Evolutionary conservation across 352 stramenopile genomes (phyloP), one percentile per base, ranked within the genome.

Genomic region (Pythium periplocum): DNA sequence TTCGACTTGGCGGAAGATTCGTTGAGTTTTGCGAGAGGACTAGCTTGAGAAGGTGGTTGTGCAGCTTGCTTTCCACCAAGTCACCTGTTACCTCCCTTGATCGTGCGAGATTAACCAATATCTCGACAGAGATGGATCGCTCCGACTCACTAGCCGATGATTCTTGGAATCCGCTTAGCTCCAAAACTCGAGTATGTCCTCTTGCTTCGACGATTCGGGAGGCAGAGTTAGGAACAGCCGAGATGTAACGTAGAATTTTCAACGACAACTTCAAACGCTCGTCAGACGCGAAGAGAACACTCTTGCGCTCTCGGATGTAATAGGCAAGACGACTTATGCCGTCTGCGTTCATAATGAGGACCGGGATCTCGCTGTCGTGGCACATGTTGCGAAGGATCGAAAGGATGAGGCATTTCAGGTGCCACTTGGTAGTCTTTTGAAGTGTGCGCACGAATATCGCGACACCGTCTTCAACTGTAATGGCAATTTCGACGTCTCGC

Each of bases 381-480:
- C 65, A 78, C 64, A 91, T 78, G 36, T 71, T 71, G 2, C 65
- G 59, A 17, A 89, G 44, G 5, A 87, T 63, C 8, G 58, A 57
- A 7, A 91, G 42, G 1, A 87, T 26, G 1, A 82, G 51, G 7
- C 77, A 78, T 50, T 87, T 72, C 1, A 88, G 61, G 17, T 56
- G 43, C 41, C 55, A 58, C 9, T 65, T 64, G 2, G 11, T 67
- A 0, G 74, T 67, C 47, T 61, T 55, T 33, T 69, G 67, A 6
- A 87, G 55, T 35, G 73, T 71, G 17, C 56, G 57, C 7, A 87
- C 73, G 6, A 92, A 58, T 2, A 65, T 68, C 10, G 68, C 64
- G 3, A 92, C 63, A n/a, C 81, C 81, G n/a, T 92, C 81, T 55
- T 85, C 78, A 6, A 90, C 81, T 2, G 78, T 83, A 41, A 92